These are phyloP conservation scores for Xylaria arbuscula DNA, from an alignment of 2,329 filamentous ascomycete species.

Conservation along the genomic window DNA sequence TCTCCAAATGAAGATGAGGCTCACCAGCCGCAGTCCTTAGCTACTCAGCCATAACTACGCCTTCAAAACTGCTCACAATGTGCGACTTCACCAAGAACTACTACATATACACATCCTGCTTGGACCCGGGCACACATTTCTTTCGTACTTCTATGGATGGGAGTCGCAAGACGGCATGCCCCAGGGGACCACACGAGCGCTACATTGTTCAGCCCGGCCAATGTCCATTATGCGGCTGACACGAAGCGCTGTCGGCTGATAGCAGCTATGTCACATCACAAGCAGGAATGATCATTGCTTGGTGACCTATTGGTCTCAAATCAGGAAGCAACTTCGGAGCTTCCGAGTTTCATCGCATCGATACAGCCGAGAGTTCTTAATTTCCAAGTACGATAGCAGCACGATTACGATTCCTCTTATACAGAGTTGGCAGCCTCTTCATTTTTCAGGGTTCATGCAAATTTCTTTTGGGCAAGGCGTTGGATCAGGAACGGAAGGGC, in stretches of 20 bases:
- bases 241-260: constrained; percentile 1
- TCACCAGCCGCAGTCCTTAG: constrained; percentile 24
- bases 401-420: constrained; percentile 23
- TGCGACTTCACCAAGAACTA: constrained; percentile 79
- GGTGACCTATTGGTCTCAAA: constrained; percentile 2
- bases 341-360: constrained; percentile 3
- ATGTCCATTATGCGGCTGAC: constrained; percentile 64
- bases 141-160: constrained; percentile 77
- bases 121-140: constrained; percentile 76
- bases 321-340: constrained; percentile 3
- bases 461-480: constrained; percentile 39
- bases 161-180: constrained; percentile 67
- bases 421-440: constrained; percentile 31
- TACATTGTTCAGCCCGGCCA: constrained; percentile 76
- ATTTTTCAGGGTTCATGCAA: constrained; percentile 32
- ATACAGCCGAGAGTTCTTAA: constrained; percentile 18
- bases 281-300: constrained; percentile 12
- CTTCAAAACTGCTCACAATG: constrained; percentile 52
- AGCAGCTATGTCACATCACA: constrained; percentile 10
- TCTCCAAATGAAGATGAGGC: constrained; percentile 19
- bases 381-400: constrained; percentile 1
- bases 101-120: constrained; percentile 78
- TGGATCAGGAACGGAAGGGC: constrained; percentile 36
- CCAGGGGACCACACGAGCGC: constrained; percentile 75
- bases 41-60: neutral